Conservation (phyloP, 768 basidiomycete species). For the Fomitopsis pulvina region DNA sequence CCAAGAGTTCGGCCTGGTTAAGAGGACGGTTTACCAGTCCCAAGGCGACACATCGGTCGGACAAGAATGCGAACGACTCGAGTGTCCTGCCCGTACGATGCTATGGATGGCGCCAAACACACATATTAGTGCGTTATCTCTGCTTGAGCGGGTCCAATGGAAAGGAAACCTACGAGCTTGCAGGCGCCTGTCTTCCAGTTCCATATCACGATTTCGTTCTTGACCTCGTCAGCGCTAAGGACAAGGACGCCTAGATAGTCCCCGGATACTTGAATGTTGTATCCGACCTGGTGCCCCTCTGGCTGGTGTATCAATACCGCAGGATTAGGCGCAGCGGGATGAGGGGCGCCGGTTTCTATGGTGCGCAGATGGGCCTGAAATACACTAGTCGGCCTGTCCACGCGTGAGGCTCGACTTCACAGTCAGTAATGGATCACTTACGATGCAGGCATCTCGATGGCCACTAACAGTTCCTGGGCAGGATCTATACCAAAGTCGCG, state of each 20-base stretch:
- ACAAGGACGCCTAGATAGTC: slow-evolving; percentile 48
- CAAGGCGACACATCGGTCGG: slow-evolving; percentile 19
- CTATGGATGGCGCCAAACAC: slow-evolving; percentile 5
- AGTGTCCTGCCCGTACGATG: slow-evolving; percentile 8
- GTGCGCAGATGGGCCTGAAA: slow-evolving; percentile 33
- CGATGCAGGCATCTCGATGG: slow-evolving; percentile 30
- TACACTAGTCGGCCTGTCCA: neutral
- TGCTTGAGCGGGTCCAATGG: neutral
- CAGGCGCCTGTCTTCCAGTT: slow-evolving; percentile 56
- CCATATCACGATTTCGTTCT: slow-evolving; percentile 51
- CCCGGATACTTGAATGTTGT: slow-evolving; percentile 49
- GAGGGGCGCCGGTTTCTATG: slow-evolving; percentile 37
- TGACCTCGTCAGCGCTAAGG: slow-evolving; percentile 22
- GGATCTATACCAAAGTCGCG: slow-evolving; percentile 65
- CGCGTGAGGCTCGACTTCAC: neutral
- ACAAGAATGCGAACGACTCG: slow-evolving; percentile 22
- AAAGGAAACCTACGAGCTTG: slow-evolving; percentile 33
- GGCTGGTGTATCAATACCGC: slow-evolving; percentile 22
- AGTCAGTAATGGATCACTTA: neutral
- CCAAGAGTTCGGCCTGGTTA: neutral
- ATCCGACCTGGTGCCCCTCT: slow-evolving; percentile 20
- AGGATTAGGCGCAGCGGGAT: slow-evolving; percentile 35
- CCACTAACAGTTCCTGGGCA: slow-evolving; percentile 55
- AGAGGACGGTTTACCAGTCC: neutral
- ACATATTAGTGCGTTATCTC: neutral